Evolutionary conservation across 208 protist species (phyloP), one percentile per base, ranked within the genome.

Genomic region (Crithidia fasciculata): DNA sequence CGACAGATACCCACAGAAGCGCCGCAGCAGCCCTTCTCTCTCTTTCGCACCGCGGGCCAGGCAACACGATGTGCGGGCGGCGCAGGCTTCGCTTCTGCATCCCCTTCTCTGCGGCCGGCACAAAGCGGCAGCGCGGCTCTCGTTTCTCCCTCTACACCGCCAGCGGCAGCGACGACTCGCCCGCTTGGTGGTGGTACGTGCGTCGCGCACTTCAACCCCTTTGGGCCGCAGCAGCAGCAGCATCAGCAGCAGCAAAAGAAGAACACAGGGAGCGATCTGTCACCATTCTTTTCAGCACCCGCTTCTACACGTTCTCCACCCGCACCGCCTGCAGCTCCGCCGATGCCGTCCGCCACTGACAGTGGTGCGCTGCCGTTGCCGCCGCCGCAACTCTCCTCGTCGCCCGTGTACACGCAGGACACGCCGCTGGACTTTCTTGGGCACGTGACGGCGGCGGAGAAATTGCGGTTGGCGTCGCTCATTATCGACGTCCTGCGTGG

Each of bases 401-500:
- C 63, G 8, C 18, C 63, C 4, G 50, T 18, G 16, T 54, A 36
- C 64, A 9, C 13, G 4, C 5, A 16, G 3, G 8, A 56, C 13
- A 5, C n/a, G 3, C 40, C 54, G 2, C 7, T 19, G 4, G 45
- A 45, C 37, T 40, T 63, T 63, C 44, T 72, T 2, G 67, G 55
- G 10, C 28, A 13, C 2, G 41, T 45, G 55, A 53, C 57, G 3
- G 67, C 62, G 2, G 40, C 49, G 4, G 74, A 78, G 58, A n/a
- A 59, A 2, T 19, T 73, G 43, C 49, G 66, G 3, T 57, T 72
- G 59, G 57, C 66, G 28, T 68, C 58, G n/a, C 43, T 73, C 40
- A 19, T 72, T 40, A 43, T 72, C 13, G 74, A 72, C 60, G 63
- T 72, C 10, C 62, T 78, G n/a, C 50, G 40, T 12, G 12, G 59